Evolutionary conservation across 2,329 filamentous ascomycete genomes (phyloP).

Genomic region (Elsinoe necatrix): DNA sequence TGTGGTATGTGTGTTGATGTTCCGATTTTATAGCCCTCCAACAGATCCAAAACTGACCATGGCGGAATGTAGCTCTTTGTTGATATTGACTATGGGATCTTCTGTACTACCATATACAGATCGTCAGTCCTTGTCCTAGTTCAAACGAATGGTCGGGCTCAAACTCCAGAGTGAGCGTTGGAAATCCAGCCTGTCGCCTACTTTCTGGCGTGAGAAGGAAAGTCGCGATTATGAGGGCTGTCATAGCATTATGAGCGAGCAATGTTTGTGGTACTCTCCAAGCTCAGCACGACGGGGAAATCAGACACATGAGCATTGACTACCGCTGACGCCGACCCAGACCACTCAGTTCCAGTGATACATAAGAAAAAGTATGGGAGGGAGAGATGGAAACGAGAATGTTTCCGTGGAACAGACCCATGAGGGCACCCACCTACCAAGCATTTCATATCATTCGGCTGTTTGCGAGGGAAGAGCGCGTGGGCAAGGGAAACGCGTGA

Average conservation of each 20-base stretch:
- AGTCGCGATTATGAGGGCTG: not conserved
- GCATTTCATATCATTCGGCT: not conserved
- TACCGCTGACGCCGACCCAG: not conserved
- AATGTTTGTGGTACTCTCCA: slow-evolving; percentile 8
- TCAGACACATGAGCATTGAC: slow-evolving; percentile 4
- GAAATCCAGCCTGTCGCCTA: not conserved
- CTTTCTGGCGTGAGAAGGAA: not conserved
- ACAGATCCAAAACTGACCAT: not conserved
- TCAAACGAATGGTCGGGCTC: not conserved
- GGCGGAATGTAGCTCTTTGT: not conserved
- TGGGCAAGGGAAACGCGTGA: slow-evolving; percentile 3
- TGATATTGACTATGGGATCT: not conserved
- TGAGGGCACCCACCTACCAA: slow-evolving; percentile 8
- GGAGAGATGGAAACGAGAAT: slow-evolving; percentile 10
- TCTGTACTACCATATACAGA: not conserved
- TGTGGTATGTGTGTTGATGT: not conserved
- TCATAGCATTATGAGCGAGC: slow-evolving; percentile 4
- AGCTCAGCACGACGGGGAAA: not conserved
- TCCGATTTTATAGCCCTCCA: not conserved
- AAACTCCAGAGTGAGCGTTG: not conserved
- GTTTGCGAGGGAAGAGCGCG: slow-evolving; percentile 1
- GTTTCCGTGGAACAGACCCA: slow-evolving; percentile 5
- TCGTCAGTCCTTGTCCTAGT: not conserved
- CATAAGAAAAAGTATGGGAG: slow-evolving; percentile 1
- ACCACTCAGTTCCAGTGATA: not conserved